phyloP scores from a whole-genome alignment of 371 early-diverging fungal genomes.

The Synchytrium microbalum region DNA sequence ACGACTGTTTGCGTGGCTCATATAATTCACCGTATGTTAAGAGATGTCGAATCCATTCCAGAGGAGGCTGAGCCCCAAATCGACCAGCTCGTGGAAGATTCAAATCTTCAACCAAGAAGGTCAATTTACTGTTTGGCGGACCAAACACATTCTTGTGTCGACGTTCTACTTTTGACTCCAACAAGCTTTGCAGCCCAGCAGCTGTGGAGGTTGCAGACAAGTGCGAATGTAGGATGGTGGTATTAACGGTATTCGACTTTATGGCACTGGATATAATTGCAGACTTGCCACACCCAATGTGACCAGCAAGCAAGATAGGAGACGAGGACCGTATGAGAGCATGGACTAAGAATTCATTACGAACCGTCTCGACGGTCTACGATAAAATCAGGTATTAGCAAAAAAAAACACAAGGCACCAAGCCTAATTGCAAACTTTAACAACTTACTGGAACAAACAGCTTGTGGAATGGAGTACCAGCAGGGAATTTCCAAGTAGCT shows the following conservation, averaged over 20 bases:
- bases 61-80: conserved; percentile 48
- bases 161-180: conserved; percentile 42
- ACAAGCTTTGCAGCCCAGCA: conserved; percentile 28
- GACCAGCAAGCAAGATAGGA: conserved; percentile 43
- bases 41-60: conserved; percentile 48
- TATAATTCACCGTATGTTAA: conserved; percentile 48
- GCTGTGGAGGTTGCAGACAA: conserved; percentile 43
- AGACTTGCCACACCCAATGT: conserved; percentile 46
- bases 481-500: conserved; percentile 37
- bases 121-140: conserved; percentile 41
- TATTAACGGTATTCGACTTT: conserved; percentile 10
- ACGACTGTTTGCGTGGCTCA: conserved; percentile 43
- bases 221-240: conserved; percentile 25
- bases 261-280: conserved; percentile 33
- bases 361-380: conserved; percentile 40
- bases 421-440: too few relatives aligned
- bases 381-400: too few relatives aligned
- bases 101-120: conserved; percentile 47
- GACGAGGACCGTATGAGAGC: conserved; percentile 29
- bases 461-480: conserved; percentile 40
- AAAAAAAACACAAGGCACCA: too few relatives aligned
- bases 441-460: conserved; percentile 38
- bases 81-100: conserved; percentile 49
- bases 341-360: conserved; percentile 40
- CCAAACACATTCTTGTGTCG: conserved; percentile 45